A percentile compares a stretch with the other conserved stretches of the same genome.
Evolutionary conservation across 306 rosid genomes (phyloP).

Genomic region (Prunus armeniaca): DNA sequence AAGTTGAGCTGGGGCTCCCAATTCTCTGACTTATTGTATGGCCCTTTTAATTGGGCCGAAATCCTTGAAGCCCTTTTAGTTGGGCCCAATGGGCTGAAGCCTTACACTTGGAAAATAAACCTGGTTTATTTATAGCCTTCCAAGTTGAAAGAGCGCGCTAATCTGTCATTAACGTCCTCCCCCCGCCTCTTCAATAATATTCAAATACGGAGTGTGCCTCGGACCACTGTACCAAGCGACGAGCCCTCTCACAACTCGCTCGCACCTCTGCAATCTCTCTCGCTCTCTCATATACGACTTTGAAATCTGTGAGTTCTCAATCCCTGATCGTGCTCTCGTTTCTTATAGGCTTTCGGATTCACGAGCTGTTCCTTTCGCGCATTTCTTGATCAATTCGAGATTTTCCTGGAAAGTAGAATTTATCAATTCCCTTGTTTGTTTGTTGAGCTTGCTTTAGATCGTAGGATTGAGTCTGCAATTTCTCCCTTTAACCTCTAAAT

Average conservation of each 20-base stretch:
- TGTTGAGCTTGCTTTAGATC: background rate
- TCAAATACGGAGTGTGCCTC: no score
- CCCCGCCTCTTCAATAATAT: background rate
- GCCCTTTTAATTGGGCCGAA: background rate
- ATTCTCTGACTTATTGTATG: background rate
- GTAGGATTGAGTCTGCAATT: background rate
- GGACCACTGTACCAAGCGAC: background rate
- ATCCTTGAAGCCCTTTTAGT: background rate
- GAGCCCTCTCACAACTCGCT: background rate
- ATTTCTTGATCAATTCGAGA: background rate
- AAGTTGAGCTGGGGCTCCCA: no score
- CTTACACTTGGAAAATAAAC: no score
- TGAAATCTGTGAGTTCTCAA: background rate
- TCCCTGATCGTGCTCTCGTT: background rate
- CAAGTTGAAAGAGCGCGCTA: slow-evolving; percentile 3
- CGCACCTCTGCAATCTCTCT: slow-evolving; percentile 2
- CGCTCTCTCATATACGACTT: background rate
- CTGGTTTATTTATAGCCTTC: background rate
- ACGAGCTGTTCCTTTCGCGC: background rate
- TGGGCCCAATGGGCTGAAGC: background rate
- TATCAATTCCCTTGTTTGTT: slow-evolving; percentile 5
- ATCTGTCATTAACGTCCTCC: background rate
- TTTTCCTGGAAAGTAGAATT: slow-evolving; percentile 7
- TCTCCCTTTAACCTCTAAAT: background rate
- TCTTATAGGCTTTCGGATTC: background rate